These are phyloP conservation scores for Bisporella sp. DNA, from an alignment of 2,329 filamentous ascomycete genomes.

Conservation along the genomic window DNA sequence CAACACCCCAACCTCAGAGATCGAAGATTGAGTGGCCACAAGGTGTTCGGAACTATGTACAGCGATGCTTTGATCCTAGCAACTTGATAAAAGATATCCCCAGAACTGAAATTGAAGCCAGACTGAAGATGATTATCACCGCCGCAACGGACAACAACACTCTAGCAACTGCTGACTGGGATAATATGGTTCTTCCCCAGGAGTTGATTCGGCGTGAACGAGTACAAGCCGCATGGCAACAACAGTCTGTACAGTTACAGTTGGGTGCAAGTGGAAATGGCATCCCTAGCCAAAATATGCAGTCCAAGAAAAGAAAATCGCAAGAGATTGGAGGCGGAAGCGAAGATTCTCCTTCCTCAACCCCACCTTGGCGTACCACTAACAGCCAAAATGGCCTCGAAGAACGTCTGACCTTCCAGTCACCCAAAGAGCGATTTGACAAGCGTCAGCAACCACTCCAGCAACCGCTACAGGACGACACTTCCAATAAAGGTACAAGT, in stretches of 20 bases:
- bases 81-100: slow-evolving; percentile 58
- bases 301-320: slow-evolving; percentile 77
- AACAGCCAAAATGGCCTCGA: slow-evolving; percentile 53
- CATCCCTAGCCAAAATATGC: slow-evolving; percentile 8
- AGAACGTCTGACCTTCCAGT: slow-evolving; percentile 58
- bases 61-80: slow-evolving; percentile 74
- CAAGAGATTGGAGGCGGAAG: slow-evolving; percentile 49
- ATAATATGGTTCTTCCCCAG: slow-evolving; percentile 75
- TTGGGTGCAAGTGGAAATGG: slow-evolving; percentile 15
- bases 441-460: slow-evolving; percentile 41
- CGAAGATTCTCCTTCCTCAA: slow-evolving; percentile 37
- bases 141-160: slow-evolving; percentile 67
- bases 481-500: slow-evolving; percentile 54
- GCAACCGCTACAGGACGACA: slow-evolving; percentile 38
- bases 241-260: slow-evolving; percentile 20
- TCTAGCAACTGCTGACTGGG: slow-evolving; percentile 75
- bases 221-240: slow-evolving; percentile 42
- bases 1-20: slow-evolving; percentile 37
- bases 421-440: slow-evolving; percentile 28
- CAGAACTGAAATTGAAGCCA: slow-evolving; percentile 69
- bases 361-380: slow-evolving; percentile 70
- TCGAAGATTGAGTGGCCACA: slow-evolving; percentile 67
- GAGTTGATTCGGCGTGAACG: slow-evolving; percentile 62
- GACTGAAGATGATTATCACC: slow-evolving; percentile 80
- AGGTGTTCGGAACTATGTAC: slow-evolving; percentile 81